phyloP scores from a whole-genome alignment of 768 basidiomycete species.

The Trametes meyenii region DNA sequence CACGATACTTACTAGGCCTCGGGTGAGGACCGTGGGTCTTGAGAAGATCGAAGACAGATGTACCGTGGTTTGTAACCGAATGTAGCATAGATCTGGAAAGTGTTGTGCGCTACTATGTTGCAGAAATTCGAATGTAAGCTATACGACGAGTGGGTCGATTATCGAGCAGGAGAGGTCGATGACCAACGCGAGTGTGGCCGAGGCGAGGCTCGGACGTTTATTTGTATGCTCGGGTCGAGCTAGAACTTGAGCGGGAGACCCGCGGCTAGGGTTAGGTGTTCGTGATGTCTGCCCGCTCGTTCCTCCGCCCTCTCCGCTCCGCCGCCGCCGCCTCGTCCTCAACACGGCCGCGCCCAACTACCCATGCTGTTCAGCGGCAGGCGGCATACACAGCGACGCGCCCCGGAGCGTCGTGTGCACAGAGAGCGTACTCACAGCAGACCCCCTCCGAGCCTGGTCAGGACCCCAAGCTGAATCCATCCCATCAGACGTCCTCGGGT shows the following conservation, averaged over 20 bases:
- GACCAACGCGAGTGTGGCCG: background rate
- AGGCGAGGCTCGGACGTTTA: too few relatives aligned
- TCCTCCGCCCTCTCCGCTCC: conserved; percentile 10
- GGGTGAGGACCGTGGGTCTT: too few relatives aligned
- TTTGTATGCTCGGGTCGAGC: too few relatives aligned
- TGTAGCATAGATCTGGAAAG: too few relatives aligned
- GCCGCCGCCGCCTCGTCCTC: conserved; percentile 9
- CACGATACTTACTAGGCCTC: too few relatives aligned
- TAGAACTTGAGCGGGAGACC: background rate
- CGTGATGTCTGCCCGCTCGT: conserved; percentile 17
- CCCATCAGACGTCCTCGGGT: conserved; percentile 23
- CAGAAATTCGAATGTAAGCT: too few relatives aligned
- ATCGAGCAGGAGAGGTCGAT: too few relatives aligned
- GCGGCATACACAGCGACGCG: too few relatives aligned
- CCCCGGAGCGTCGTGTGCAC: background rate
- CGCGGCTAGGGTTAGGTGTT: conserved; percentile 20
- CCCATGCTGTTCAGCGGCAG: background rate
- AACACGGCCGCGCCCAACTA: background rate
- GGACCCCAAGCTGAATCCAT: conserved; percentile 19
- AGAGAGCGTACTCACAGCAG: conserved; percentile 21
- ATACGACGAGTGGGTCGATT: too few relatives aligned
- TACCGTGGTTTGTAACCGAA: too few relatives aligned
- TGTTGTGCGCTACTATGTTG: too few relatives aligned
- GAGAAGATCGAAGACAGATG: too few relatives aligned
- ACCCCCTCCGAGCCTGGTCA: background rate